Percentiles rank a stretch among this genome's conserved stretches.
These are phyloP conservation scores for Usnea hakonensis DNA, from an alignment of 495 filamentous ascomycete genomes.

Conservation along the genomic window DNA sequence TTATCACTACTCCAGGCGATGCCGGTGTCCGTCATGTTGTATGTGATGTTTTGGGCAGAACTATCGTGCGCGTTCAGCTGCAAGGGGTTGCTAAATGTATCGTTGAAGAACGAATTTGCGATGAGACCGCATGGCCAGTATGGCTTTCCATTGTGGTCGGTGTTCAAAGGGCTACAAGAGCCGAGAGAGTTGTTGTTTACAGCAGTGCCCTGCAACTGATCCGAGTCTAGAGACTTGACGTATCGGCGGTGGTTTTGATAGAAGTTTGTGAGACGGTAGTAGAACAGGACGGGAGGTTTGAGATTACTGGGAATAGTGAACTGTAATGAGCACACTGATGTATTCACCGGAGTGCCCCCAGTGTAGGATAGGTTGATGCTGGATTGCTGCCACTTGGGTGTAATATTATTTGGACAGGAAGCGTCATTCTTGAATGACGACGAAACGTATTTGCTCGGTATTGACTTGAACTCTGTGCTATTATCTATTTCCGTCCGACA, in stretches of 20 bases:
- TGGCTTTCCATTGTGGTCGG: constrained; percentile 43
- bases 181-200: constrained; percentile 56
- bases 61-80: constrained; percentile 41
- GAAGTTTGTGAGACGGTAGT: constrained; percentile 95
- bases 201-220: constrained; percentile 71
- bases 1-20: constrained; percentile 84
- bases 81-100: constrained; percentile 64
- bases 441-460: constrained; percentile 50
- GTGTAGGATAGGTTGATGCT: constrained; percentile 15
- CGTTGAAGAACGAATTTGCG: constrained; percentile 95
- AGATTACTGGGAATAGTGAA: constrained; percentile 76
- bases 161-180: constrained; percentile 66
- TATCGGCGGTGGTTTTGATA: constrained; percentile 99
- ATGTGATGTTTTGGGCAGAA: constrained; percentile 34
- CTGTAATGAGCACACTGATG: constrained; percentile 52
- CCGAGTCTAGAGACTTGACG: constrained; percentile 74
- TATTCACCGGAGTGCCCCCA: constrained; percentile 10
- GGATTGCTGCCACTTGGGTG: constrained; percentile 34
- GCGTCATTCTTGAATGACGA: constrained; percentile 55
- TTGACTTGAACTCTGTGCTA: constrained; percentile 26
- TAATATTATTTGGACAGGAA: constrained; percentile 8
- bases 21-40: constrained; percentile 66
- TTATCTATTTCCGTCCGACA: constrained; percentile 51
- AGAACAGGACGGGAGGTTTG: constrained; percentile 72
- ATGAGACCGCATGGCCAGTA: constrained; percentile 96